Base-by-base conservation (phyloP, 169 alveolate species). In the Eimeria necatrix region DNA sequence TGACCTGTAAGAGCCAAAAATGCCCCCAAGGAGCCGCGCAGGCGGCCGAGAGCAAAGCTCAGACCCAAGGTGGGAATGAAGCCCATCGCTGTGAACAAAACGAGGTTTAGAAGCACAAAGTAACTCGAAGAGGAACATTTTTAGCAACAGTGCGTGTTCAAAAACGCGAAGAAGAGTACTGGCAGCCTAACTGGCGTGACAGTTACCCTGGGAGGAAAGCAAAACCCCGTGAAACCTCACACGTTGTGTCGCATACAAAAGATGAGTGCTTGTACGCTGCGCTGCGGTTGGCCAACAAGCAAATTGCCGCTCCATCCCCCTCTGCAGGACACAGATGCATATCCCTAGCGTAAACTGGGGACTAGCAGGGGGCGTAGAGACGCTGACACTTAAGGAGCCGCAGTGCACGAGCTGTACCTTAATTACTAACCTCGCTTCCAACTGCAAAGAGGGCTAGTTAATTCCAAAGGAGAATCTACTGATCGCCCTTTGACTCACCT, bases 1-100 rank as follows among this genome's bases (percentile, higher is more conserved):
- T 87, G 73, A 4, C 94, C 94, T 12, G 94, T 61, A 18, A 87
- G 68, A 4, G 94, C 94, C 68, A 87, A 24, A 32, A 22, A 87
- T 12, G 26, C 26, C 14, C 94, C 94, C 24, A 87, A 60, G 41
- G 85, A 59, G 22, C 86, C 74, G 14, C 87, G 83, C 1, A 87
- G 70, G 6, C 61, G 41, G 61, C 70, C 48, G 46, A 87, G 86
- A 22, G 49, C 86, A 52, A 22, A 87, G 24, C 84, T 53, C 86
- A 87, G 32, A 1, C 93, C 93, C 46, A 14, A 16, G 68, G 51
- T 70, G 59, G 93, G 93, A 24, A 86, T 64, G 74, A 64, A 87
- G 49, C 94, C 94, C 9, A n/a, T 41, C 83, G 84, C 84, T 59
- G 86, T 49, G 24, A n/a, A 8, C 0, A 49, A 32, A n/a, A 41